Evolutionary conservation across 1,284 basidiomycete species (phyloP).

Genomic region (Boletus calvinii): DNA sequence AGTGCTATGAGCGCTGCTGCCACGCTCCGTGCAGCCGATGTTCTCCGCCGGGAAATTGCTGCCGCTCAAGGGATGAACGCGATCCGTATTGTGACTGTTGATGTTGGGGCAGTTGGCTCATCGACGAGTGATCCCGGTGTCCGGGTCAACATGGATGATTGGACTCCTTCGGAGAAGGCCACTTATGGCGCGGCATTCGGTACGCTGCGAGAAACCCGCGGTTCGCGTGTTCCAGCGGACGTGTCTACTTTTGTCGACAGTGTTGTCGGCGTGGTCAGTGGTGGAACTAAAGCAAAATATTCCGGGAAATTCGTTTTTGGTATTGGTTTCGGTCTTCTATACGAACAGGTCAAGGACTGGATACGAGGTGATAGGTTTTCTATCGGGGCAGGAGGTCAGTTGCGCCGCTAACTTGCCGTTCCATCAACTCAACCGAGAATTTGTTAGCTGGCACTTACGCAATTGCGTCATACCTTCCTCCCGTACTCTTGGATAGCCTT

Average conservation of each 20-base stretch:
- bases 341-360: constrained; percentile 43
- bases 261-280: constrained; percentile 56
- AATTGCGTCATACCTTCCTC: constrained; percentile 67
- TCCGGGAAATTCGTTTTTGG: constrained; percentile 40
- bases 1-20: constrained; percentile 68
- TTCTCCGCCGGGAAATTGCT: constrained; percentile 69
- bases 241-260: constrained; percentile 56
- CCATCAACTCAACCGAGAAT: constrained; percentile 4
- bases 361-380: constrained; percentile 62
- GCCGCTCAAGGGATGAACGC: constrained; percentile 49
- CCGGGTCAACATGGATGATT: constrained; percentile 48
- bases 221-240: constrained; percentile 52
- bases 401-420: neutral
- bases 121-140: neutral
- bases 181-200: constrained; percentile 68
- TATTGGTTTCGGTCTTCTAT: constrained; percentile 42
- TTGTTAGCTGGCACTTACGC: constrained; percentile 61
- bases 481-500: constrained; percentile 59
- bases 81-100: constrained; percentile 67
- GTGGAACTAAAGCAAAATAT: constrained; percentile 42
- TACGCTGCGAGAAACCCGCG: constrained; percentile 44
- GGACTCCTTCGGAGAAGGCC: constrained; percentile 68
- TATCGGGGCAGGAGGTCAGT: constrained; percentile 72
- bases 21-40: constrained; percentile 65
- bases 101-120: constrained; percentile 35